phyloP scores from a whole-genome alignment of 2,329 filamentous ascomycete genomes.

The Claviceps sp. region DNA sequence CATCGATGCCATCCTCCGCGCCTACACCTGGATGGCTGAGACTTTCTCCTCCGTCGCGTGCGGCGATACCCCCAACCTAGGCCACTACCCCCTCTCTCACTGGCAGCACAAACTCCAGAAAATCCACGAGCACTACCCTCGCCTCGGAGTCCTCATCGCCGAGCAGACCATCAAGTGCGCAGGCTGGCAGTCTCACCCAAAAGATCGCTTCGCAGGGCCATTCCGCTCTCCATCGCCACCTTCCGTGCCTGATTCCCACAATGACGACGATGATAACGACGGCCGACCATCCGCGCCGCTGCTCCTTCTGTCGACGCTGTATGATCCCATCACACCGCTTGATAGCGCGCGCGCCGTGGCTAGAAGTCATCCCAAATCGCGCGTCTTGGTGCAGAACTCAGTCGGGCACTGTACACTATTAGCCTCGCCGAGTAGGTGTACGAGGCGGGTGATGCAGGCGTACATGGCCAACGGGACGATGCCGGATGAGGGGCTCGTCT shows the following conservation, averaged over 20 bases:
- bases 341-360: constrained; percentile 17
- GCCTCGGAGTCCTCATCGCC: constrained; percentile 15
- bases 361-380: constrained; percentile 8
- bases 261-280: constrained; percentile 6
- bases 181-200: constrained; percentile 20
- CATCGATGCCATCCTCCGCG: not conserved
- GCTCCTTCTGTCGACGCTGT: constrained; percentile 23
- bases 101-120: constrained; percentile 11
- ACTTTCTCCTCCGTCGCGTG: constrained; percentile 2
- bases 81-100: constrained; percentile 5
- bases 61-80: constrained; percentile 10
- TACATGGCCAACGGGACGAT: constrained; percentile 11
- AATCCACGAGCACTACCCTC: constrained; percentile 12
- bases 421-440: constrained; percentile 6
- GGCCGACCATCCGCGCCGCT: constrained; percentile 23
- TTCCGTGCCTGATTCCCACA: constrained; percentile 3
- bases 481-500: constrained; percentile 9
- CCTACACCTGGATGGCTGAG: not conserved
- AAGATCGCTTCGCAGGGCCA: constrained; percentile 19
- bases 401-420: constrained; percentile 10
- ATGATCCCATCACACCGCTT: constrained; percentile 29
- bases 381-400: constrained; percentile 11
- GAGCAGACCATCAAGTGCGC: constrained; percentile 17
- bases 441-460: constrained; percentile 5
- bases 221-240: constrained; percentile 6